Conservation (phyloP, 371 early-diverging fungal species). For the Mucor racemosus region DNA sequence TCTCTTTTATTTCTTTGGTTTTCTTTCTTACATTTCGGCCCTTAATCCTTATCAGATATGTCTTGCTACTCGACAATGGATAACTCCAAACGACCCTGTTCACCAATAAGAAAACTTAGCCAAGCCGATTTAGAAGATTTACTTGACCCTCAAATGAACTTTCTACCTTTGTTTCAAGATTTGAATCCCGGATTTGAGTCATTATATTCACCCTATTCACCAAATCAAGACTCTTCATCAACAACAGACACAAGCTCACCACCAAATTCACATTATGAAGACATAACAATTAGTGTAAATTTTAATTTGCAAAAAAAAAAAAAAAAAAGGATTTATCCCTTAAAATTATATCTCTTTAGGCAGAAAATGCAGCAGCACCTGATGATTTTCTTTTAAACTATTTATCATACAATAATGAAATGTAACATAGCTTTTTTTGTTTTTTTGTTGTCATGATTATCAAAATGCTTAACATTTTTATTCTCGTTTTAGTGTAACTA, state of each 20-base stretch:
- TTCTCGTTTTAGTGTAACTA: neutral
- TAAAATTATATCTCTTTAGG: neutral
- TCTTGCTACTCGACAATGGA: neutral
- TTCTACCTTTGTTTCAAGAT: conserved; percentile 12
- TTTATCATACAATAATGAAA: neutral
- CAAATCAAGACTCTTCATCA: conserved; percentile 3
- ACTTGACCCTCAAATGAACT: neutral
- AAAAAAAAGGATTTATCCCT: neutral
- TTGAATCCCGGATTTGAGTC: conserved; percentile 7
- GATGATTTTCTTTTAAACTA: conserved; percentile 10
- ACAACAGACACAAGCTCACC: conserved; percentile 1
- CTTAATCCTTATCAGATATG: neutral
- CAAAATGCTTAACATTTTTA: neutral
- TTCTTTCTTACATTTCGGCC: neutral
- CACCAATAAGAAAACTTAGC: conserved; percentile 2
- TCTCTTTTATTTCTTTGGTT: neutral
- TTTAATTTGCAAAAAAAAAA: neutral
- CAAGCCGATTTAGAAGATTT: conserved; percentile 11
- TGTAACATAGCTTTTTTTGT: neutral
- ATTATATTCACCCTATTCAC: conserved; percentile 1
- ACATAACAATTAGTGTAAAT: neutral
- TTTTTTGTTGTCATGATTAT: neutral
- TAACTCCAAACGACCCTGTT: neutral
- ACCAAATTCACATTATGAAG: conserved; percentile 12
- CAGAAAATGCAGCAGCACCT: neutral